Evolutionary conservation across 257 asterid genomes (phyloP).

Genomic region (Rehmannia glutinosa): DNA sequence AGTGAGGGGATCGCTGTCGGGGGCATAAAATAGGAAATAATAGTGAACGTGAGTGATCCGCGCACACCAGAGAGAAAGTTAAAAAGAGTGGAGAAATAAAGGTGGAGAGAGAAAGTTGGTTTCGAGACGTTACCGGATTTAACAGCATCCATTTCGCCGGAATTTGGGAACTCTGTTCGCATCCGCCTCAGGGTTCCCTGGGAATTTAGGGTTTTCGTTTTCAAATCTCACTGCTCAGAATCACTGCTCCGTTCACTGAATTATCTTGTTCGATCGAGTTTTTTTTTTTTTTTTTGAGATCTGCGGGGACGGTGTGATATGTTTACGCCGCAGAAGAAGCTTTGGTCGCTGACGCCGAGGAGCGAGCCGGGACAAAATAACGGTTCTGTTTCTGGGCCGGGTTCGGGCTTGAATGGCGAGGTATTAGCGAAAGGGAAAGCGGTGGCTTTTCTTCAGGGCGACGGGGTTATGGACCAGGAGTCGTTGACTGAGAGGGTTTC

Average conservation of each 20-base stretch:
- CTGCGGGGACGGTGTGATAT: conserved; percentile 33
- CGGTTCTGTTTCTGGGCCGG: conserved; percentile 40
- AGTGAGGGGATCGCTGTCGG: conserved; percentile 14
- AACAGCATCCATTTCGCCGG: conserved; percentile 45
- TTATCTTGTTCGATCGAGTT: conserved; percentile 19
- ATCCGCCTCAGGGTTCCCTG: conserved; percentile 59
- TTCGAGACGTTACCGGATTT: conserved; percentile 73
- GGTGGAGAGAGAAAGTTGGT: conserved; percentile 44
- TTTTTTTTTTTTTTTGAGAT: conserved; percentile 44
- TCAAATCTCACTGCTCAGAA: background rate
- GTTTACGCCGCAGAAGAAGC: conserved; percentile 78
- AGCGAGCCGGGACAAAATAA: conserved; percentile 47
- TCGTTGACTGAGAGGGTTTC: conserved; percentile 44
- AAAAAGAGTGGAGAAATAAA: conserved; percentile 21
- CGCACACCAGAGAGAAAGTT: conserved; percentile 49
- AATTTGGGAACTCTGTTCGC: conserved; percentile 64
- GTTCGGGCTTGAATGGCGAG: conserved; percentile 36
- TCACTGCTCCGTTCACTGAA: conserved; percentile 16
- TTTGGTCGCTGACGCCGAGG: conserved; percentile 66
- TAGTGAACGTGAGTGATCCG: conserved; percentile 47
- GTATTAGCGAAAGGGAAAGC: conserved; percentile 44
- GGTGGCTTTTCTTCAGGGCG: conserved; percentile 33
- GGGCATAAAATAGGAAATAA: conserved; percentile 12
- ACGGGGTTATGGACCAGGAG: conserved; percentile 47
- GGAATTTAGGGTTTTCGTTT: conserved; percentile 31